Conservation (phyloP, 73 alveolate species). For the Breviolum minutum region DNA sequence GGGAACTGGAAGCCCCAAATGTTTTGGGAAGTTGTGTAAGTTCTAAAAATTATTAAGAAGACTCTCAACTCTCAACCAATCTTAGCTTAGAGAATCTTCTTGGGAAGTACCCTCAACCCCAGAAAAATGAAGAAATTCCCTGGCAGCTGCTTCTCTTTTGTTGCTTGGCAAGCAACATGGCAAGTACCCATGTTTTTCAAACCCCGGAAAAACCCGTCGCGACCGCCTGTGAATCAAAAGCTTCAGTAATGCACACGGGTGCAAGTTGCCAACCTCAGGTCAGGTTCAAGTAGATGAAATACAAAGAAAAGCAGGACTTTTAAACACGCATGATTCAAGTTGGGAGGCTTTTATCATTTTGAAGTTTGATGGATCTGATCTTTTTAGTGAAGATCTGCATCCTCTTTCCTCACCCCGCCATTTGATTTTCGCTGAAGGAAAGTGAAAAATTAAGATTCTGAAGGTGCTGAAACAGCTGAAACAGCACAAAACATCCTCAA, state of each 20-base stretch:
- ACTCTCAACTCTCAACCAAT: too few relatives aligned
- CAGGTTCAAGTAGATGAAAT: neutral
- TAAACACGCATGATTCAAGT: neutral
- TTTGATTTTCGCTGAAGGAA: neutral
- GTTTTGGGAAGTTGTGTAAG: too few relatives aligned
- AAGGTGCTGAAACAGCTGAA: neutral
- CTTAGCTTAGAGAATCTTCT: too few relatives aligned
- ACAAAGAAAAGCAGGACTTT: neutral
- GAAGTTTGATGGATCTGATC: neutral
- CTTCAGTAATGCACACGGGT: conserved; percentile 47
- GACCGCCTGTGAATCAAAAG: conserved; percentile 53
- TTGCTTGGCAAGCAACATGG: too few relatives aligned
- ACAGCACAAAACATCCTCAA: neutral
- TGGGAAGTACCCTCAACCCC: too few relatives aligned
- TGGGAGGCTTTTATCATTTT: neutral
- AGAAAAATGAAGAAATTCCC: too few relatives aligned
- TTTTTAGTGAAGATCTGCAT: too few relatives aligned
- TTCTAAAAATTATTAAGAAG: too few relatives aligned
- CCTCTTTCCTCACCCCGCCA: neutral
- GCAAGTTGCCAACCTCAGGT: conserved; percentile 10
- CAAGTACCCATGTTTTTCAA: too few relatives aligned
- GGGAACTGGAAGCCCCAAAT: too few relatives aligned
- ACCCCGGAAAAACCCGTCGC: too few relatives aligned
- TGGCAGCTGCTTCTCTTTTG: too few relatives aligned
- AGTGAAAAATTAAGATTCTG: neutral